These are phyloP conservation scores for Adansonia digitata DNA, from an alignment of 345 rosid genomes.

Conservation along the genomic window DNA sequence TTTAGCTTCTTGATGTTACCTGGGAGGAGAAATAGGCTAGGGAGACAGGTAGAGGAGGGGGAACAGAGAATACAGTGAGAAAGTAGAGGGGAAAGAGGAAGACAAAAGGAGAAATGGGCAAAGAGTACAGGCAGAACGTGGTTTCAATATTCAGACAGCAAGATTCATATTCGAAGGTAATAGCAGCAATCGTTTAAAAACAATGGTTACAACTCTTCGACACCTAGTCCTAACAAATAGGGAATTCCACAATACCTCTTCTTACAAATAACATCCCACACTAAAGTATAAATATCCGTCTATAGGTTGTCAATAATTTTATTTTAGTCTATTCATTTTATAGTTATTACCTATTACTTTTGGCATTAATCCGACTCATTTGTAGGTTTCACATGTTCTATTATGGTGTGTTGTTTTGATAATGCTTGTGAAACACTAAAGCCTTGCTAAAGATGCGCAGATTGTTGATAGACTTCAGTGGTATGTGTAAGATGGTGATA, in stretches of 20 bases:
- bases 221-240: neutral
- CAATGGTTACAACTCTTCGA: neutral
- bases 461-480: slow-evolving; percentile 78
- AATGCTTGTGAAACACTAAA: slow-evolving; percentile 1
- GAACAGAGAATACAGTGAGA: neutral
- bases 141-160: neutral
- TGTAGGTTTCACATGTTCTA: neutral
- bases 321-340: neutral
- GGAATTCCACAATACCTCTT: neutral
- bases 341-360: neutral
- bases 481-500: slow-evolving; percentile 81
- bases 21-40: neutral
- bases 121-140: neutral
- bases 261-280: neutral
- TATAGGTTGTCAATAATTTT: neutral
- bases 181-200: neutral
- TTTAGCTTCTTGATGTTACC: neutral
- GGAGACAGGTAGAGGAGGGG: neutral
- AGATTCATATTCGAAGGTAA: neutral
- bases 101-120: neutral
- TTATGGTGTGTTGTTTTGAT: neutral
- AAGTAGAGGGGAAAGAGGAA: neutral
- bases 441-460: slow-evolving; percentile 43
- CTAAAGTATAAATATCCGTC: neutral
- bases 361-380: neutral